A percentile compares a stretch with the other conserved stretches of the same genome.
Conservation (phyloP, 148 eudicot genomes). For the Rhododendron vialii region DNA sequence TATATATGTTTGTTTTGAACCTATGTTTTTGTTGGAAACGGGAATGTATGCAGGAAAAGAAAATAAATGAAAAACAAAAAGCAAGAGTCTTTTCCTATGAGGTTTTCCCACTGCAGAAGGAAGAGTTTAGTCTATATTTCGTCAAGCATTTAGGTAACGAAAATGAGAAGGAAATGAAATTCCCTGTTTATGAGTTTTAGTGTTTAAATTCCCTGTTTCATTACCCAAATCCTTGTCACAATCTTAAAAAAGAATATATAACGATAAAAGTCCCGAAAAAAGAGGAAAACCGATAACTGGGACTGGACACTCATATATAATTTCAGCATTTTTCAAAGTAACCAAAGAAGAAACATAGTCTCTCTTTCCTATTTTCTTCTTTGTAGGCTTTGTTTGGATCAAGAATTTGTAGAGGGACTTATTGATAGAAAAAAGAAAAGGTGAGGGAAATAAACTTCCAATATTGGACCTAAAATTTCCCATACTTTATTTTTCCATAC, state of each 20-base stretch:
- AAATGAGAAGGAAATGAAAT: neutral
- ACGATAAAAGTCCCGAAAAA: neutral
- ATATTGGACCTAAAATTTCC: neutral
- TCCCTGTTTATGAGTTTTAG: neutral
- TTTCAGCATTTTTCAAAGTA: neutral
- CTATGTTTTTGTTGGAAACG: neutral
- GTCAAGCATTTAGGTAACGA: neutral
- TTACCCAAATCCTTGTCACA: neutral
- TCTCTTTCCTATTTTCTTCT: neutral
- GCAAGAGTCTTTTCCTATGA: too few relatives aligned
- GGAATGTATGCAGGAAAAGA: neutral
- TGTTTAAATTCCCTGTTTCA: neutral
- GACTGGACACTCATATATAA: neutral
- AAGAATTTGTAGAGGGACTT: neutral
- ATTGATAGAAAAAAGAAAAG: neutral
- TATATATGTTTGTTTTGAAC: neutral
- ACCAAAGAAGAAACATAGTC: neutral
- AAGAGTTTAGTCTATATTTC: neutral
- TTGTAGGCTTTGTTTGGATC: neutral
- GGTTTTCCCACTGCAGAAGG: neutral
- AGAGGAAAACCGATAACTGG: neutral
- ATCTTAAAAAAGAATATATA: neutral
- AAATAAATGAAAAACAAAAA: neutral
- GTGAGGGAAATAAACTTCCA: neutral
- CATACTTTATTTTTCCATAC: neutral